Evolutionary conservation across 805 yeast genomes (phyloP), one percentile per base, ranked within the genome.

Genomic region (Myxozyma melibiosi): DNA sequence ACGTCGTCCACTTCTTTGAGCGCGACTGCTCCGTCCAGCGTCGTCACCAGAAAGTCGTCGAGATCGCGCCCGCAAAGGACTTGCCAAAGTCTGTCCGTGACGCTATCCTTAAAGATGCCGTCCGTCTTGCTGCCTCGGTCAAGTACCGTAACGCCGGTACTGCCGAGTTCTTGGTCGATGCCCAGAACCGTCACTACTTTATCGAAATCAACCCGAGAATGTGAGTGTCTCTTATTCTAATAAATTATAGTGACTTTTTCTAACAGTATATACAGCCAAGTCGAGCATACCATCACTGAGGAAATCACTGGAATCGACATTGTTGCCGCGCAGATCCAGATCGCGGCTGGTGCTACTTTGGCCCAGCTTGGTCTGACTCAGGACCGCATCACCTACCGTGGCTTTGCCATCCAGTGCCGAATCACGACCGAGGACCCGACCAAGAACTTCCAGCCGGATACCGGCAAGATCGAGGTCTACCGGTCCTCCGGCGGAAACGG

Each of bases 21-120:
- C 86, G 99, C 76, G 99, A 92, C 77, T 92, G 99, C 76, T 90
- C 97, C n/a, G 99, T 92, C 52, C 99, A 92, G 79, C 88, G 99
- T 80, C 88, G 99, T 78, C 99, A 92, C 75, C 99, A 92, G 78
- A 92, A 92, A 76, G 99, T 92, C 51, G 98, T 92, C 37, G 99
- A 92, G 76, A 90, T 92, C 67, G 99, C 99, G 3, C 98, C 99
- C 11, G 97, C 98, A 37, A 86, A 88, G 75, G 90, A 90, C 61
- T 77, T 94, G 67, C 95, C 97, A 24, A 73, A 77, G 46, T 79
- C 78, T 27, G 94, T 91, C 35, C 84, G 99, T 72, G 91, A 92
- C 70, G 92, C 96, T 51, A 95, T 94, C 65, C 80, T 94, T 69
- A 82, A 88, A 42, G 99, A 94, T 72, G 99, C 99, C 22, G 98